These are phyloP conservation scores for Candida nemodendra DNA, from an alignment of 805 yeast species.

Conservation along the genomic window DNA sequence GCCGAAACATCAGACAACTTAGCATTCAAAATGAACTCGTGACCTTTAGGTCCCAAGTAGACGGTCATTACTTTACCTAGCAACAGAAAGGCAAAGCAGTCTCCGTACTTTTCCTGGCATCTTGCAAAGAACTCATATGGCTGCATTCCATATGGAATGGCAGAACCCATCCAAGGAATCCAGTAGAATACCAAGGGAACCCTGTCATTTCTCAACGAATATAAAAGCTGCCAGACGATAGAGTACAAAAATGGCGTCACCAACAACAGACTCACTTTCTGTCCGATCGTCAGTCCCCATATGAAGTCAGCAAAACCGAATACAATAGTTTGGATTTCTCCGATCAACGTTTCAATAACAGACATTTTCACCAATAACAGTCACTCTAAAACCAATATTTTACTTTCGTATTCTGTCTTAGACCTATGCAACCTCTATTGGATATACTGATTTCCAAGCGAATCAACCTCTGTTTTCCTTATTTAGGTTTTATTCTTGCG, in stretches of 20 bases:
- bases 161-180: constrained; percentile 96
- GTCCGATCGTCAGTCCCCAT: constrained; percentile 22
- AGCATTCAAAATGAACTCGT: constrained; percentile 92
- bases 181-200: constrained; percentile 89
- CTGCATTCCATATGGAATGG: constrained; percentile 84
- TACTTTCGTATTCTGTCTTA: too few species aligned
- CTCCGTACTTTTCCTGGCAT: constrained; percentile 84
- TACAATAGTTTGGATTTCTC: constrained; percentile 16
- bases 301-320: constrained; percentile 10
- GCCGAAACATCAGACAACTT: constrained; percentile 89
- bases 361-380: constrained; percentile 30
- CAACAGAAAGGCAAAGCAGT: constrained; percentile 85
- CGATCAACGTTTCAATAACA: constrained; percentile 22
- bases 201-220: constrained; percentile 74
- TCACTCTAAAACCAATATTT: too few species aligned
- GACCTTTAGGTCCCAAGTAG: constrained; percentile 95
- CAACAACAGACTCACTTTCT: constrained; percentile 34
- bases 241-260: constrained; percentile 64
- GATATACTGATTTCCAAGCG: too few species aligned
- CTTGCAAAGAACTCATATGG: constrained; percentile 87
- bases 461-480: too few species aligned
- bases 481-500: too few species aligned
- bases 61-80: constrained; percentile 94
- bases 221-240: constrained; percentile 62
- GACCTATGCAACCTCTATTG: too few species aligned